Conservation (phyloP, 352 stramenopile genomes). For the Pythium oligandrum region DNA sequence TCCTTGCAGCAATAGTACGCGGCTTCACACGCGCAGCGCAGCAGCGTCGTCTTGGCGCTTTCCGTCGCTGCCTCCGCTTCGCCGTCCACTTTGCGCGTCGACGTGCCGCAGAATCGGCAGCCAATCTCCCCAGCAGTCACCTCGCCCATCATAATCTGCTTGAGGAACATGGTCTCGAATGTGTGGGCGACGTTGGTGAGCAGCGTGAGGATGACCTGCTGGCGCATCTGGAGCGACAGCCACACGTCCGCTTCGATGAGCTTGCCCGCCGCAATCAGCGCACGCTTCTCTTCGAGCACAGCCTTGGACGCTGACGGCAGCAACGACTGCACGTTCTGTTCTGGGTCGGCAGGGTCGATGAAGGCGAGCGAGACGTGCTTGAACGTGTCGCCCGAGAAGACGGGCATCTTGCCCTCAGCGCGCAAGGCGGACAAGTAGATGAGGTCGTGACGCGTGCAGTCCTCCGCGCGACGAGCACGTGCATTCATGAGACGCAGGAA, state of each 20-base stretch:
- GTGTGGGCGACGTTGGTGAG: slow-evolving; percentile 81
- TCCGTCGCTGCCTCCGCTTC: slow-evolving; percentile 4
- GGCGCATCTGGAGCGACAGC: slow-evolving; percentile 81
- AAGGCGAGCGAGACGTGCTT: slow-evolving; percentile 71
- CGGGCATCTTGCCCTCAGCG: slow-evolving; percentile 63
- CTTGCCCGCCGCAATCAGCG: slow-evolving; percentile 60
- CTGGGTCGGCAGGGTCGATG: slow-evolving; percentile 64
- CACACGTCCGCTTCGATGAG: slow-evolving; percentile 83
- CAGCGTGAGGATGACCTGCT: slow-evolving; percentile 75
- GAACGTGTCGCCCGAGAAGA: slow-evolving; percentile 82
- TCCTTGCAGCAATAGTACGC: slow-evolving; percentile 85
- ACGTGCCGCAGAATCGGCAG: slow-evolving; percentile 62
- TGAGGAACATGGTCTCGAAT: slow-evolving; percentile 81
- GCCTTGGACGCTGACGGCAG: slow-evolving; percentile 54
- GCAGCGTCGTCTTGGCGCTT: slow-evolving; percentile 21
- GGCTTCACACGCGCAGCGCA: slow-evolving; percentile 68
- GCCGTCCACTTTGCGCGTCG: slow-evolving; percentile 19
- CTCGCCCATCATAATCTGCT: slow-evolving; percentile 63
- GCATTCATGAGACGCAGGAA: slow-evolving; percentile 74
- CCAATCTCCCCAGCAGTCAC: slow-evolving; percentile 54
- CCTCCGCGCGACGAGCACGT: slow-evolving; percentile 54
- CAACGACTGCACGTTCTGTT: slow-evolving; percentile 76
- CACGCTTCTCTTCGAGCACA: slow-evolving; percentile 54
- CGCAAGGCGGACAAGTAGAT: slow-evolving; percentile 64
- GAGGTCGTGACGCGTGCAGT: slow-evolving; percentile 74